Base-by-base conservation (phyloP, 176 grass and related monocot genomes). In the Raddia guianensis region DNA sequence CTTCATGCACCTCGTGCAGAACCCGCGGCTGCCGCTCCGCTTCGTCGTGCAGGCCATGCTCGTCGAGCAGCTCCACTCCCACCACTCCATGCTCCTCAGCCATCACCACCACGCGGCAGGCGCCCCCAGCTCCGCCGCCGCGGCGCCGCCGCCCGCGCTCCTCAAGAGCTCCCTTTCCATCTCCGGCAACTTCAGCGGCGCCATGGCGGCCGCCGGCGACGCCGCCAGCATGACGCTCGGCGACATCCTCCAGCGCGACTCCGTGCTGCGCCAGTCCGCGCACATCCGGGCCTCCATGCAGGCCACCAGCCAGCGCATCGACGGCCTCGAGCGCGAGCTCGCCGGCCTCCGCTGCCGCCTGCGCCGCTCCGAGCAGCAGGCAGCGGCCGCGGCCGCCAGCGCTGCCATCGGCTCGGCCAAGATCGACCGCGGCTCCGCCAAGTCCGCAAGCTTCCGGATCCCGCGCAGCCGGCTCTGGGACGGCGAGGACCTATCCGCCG, bases 21-120 rank as follows among this genome's bases (percentile, higher is more conserved):
- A 99, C 84, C 96, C 96, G 14, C 87, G 90, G 49, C 96, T 99
- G 42, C 96, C 96, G 2, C 90, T 99, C 74, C 96, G 96, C 40
- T 99, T 99, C 86, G 86, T 99, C 68, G 93, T 99, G 68, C 96
- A 99, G 91, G 96, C 96, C 81, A 95, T 99, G 96, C 89, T 99
- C 70, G 75, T 93, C 21, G 92, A 99, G 82, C 96, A 99, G 89
- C 96, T 95, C 51, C 90, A 91, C 37, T 92, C 96, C 57, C 96
- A 95, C 59, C 86, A 91, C 84, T 89, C 86, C 46, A 74, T 93
- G 84, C 89, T 92, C 44, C 87, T 85, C 80, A 79, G 32, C 65
- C 61, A 19, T 8, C 57, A 15, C 48, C 81, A 55, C 63, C 47
- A 19, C 45, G 49, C 70, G 34, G 5, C 66, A 5, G 8, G 74